Evolutionary conservation across 2,329 filamentous ascomycete genomes (phyloP), one percentile per base, ranked within the genome.

Genomic region (Leptographium procerum): DNA sequence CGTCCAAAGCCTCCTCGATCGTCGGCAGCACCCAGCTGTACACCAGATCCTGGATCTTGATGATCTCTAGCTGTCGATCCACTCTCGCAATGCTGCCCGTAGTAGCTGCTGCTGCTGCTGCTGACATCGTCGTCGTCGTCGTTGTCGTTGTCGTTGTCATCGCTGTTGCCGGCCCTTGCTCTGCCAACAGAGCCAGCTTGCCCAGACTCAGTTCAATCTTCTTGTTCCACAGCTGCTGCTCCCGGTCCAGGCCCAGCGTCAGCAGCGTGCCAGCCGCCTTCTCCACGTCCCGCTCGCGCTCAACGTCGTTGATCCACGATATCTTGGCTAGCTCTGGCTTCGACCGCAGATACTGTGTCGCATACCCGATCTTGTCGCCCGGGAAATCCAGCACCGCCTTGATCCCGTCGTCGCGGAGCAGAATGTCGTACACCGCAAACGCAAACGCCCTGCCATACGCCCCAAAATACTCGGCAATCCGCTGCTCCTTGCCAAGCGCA

Each of bases 241-340:
- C 91, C 57, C 84, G 82, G 55, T 79, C 78, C 24, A 86, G 74
- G 0, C 89, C 91, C 24, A 91, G 77, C 9, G 82, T 75, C 50
- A 88, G 75, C 52, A 99, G 78, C 0, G 85, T 87, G 48, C 83
- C 74, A 6, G 87, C 85, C 13, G 92, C 91, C 58, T 83, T 80
- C 14, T 82, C 76, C 62, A 90, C 90, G 65, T 96, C 84, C 60
- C 84, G 79, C 68, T 94, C 88, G 28, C 82, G 80, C 61, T 85
- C 78, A 9, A 97, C 80, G 68, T 97, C 91, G 69, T 99, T 95
- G 73, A 99, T 95, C 94, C 94, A 99, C 54, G 86, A 85, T 51
- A 99, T 78, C 65, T 89, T 89, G 31, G 86, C 85, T 61, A 90
- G 83, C 61, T 85, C 79, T 0, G 84, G 81, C 62, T 85, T 82